A percentile compares a stretch with the other conserved stretches of the same genome.
Conservation (phyloP, 352 stramenopile species). For the Phytopythium sindhum region DNA sequence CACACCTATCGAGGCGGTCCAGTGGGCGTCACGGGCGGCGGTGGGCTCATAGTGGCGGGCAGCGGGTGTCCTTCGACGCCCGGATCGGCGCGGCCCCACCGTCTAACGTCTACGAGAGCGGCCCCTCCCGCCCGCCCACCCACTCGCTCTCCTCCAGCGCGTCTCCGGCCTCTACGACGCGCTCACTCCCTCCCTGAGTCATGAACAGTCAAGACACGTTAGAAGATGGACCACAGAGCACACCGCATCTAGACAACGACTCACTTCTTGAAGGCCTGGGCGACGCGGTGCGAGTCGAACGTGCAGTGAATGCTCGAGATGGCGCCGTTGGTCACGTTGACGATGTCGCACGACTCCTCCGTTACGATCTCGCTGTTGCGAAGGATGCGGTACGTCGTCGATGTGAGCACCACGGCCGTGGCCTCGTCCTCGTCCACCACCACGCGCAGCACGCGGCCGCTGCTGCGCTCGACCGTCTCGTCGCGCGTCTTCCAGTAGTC, state of each 20-base stretch:
- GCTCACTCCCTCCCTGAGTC: constrained; percentile 64
- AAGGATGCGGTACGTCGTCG: constrained; percentile 83
- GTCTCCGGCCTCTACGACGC: constrained; percentile 43
- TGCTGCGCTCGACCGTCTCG: constrained; percentile 80
- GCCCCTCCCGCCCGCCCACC: constrained; percentile 5
- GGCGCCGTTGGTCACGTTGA: constrained; percentile 65
- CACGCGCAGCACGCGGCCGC: constrained; percentile 77
- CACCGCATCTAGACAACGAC: constrained; percentile 13
- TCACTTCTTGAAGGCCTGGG: constrained; percentile 83
- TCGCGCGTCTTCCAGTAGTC: constrained; percentile 89
- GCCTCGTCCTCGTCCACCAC: constrained; percentile 84
- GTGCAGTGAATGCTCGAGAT: constrained; percentile 87
- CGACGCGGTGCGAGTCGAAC: constrained; percentile 84
- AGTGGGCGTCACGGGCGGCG: constrained; percentile 3
- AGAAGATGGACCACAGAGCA: neutral
- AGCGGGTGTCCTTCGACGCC: neutral
- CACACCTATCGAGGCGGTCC: constrained; percentile 1
- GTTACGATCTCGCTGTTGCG: constrained; percentile 85
- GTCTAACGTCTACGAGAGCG: constrained; percentile 6
- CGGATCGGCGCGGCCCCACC: neutral
- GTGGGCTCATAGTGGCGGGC: constrained; percentile 8
- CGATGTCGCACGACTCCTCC: constrained; percentile 84
- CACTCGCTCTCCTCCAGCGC: neutral
- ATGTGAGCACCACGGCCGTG: constrained; percentile 86
- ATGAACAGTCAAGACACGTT: constrained; percentile 10